These are phyloP conservation scores for Neofusicoccum sp. DNA, from an alignment of 2,329 filamentous ascomycete species.

Conservation along the genomic window DNA sequence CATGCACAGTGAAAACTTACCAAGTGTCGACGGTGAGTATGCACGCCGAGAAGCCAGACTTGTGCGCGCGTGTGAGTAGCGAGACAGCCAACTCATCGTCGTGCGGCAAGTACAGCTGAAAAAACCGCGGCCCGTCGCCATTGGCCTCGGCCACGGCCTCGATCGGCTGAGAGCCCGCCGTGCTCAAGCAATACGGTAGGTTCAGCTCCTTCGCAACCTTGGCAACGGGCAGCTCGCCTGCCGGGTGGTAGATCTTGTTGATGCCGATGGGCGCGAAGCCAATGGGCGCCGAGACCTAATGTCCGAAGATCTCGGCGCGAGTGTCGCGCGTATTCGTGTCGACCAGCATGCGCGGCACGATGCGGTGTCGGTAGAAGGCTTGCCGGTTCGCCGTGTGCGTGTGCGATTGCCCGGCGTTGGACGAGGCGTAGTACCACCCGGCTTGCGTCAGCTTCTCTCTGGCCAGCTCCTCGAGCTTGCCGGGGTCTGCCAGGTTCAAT, in stretches of 20 bases:
- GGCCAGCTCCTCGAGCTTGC: conserved; percentile 61
- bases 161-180: conserved; percentile 59
- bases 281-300: conserved; percentile 61
- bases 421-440: conserved; percentile 63
- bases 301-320: conserved; percentile 60
- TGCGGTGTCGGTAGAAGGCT: conserved; percentile 65
- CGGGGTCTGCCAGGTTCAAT: conserved; percentile 48
- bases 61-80: conserved; percentile 58
- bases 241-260: conserved; percentile 65
- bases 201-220: conserved; percentile 62
- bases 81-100: conserved; percentile 62
- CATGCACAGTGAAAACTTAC: conserved; percentile 27
- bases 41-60: conserved; percentile 59
- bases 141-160: conserved; percentile 62
- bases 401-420: conserved; percentile 58
- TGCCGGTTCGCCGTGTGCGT: conserved; percentile 62
- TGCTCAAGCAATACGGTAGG: conserved; percentile 62
- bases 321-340: conserved; percentile 64
- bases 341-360: conserved; percentile 63
- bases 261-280: conserved; percentile 68
- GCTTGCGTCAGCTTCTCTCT: conserved; percentile 58
- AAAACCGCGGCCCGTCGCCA: conserved; percentile 57
- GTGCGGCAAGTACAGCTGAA: conserved; percentile 66
- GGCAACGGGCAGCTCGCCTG: conserved; percentile 62
- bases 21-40: conserved; percentile 67